phyloP scores from a whole-genome alignment of 495 filamentous ascomycete species.

The Tuber calosporum region DNA sequence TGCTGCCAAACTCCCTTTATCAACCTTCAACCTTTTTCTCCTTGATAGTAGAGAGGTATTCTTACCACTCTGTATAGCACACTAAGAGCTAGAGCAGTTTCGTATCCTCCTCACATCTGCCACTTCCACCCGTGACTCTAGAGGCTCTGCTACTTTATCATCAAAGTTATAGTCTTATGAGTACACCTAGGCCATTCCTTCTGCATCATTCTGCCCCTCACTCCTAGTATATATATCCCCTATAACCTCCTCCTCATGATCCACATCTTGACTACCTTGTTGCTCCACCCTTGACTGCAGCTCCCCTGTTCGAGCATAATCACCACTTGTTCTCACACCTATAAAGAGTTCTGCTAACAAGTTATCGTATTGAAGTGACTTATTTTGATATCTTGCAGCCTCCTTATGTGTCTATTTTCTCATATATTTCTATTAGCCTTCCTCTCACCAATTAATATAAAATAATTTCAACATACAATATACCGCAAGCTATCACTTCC shows the following conservation, averaged over 20 bases:
- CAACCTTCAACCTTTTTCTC: neutral
- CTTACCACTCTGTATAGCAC: too few relatives aligned
- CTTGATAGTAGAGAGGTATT: too few relatives aligned
- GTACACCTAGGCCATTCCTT: too few relatives aligned
- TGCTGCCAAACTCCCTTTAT: neutral
- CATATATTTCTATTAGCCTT: neutral
- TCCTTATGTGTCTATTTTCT: neutral
- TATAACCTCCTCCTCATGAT: neutral
- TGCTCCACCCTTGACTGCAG: neutral
- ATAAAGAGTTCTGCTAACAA: neutral
- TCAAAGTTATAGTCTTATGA: too few relatives aligned
- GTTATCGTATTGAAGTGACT: neutral
- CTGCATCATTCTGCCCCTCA: too few relatives aligned
- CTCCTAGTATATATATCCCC: too few relatives aligned
- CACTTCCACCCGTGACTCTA: too few relatives aligned
- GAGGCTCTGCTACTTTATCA: too few relatives aligned
- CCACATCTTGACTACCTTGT: neutral
- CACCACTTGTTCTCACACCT: neutral
- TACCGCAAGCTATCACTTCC: neutral
- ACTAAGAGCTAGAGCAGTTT: too few relatives aligned
- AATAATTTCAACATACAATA: neutral
- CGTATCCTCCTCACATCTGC: too few relatives aligned
- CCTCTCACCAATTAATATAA: neutral
- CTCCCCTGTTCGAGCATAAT: neutral
- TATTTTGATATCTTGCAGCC: neutral